These are phyloP conservation scores for Oenanthe javanica DNA, from an alignment of 140 eudicot genomes.

Conservation along the genomic window DNA sequence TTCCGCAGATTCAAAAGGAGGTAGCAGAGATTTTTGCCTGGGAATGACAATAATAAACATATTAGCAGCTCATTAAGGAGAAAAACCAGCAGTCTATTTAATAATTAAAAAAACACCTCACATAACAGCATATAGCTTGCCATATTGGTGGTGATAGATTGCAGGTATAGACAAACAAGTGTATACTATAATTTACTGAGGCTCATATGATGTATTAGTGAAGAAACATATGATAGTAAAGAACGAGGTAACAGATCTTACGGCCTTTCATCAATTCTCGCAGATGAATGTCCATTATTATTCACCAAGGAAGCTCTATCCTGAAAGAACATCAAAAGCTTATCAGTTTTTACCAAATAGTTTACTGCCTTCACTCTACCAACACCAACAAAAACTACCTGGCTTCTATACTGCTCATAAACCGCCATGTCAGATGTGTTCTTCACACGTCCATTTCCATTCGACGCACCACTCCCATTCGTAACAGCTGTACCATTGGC, in stretches of 20 bases:
- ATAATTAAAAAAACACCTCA: not conserved
- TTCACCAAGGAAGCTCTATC: conserved; percentile 36
- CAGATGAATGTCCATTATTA: conserved; percentile 36
- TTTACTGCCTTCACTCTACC: not conserved
- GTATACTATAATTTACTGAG: not conserved
- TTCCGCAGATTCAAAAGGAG: conserved; percentile 93
- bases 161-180: not conserved
- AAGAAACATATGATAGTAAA: conserved; percentile 8
- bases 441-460: conserved; percentile 33
- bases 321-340: conserved; percentile 26
- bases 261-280: conserved; percentile 48
- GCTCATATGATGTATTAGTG: not conserved
- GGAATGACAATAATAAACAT: conserved; percentile 15
- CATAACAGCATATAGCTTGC: not conserved
- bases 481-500: conserved; percentile 23
- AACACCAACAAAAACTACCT: conserved; percentile 24
- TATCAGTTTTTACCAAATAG: not conserved
- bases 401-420: conserved; percentile 63
- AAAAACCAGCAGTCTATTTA: not conserved
- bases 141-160: not conserved
- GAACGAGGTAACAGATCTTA: conserved; percentile 26
- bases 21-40: conserved; percentile 82
- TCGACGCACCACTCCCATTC: conserved; percentile 36
- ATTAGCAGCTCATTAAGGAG: conserved; percentile 1
- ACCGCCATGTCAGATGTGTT: conserved; percentile 57